These are phyloP conservation scores for Sugiyamaella lignohabitans DNA, from an alignment of 805 yeast species.

Conservation along the genomic window DNA sequence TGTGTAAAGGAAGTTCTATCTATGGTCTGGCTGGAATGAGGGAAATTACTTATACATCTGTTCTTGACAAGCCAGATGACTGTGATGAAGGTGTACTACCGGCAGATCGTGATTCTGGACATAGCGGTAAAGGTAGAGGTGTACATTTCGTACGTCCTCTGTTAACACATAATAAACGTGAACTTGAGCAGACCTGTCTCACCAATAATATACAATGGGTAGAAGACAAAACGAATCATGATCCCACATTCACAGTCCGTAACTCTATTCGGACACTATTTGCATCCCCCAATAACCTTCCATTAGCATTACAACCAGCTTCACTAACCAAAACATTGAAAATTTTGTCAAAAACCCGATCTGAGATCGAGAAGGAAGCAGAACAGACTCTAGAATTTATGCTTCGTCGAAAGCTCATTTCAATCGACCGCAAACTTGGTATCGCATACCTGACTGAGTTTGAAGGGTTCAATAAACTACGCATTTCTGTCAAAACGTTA, in stretches of 20 bases:
- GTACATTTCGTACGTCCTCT: constrained; percentile 47
- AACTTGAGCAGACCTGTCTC: constrained; percentile 43
- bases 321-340: constrained; percentile 14
- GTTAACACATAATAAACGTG: constrained; percentile 39
- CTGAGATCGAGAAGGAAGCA: constrained; percentile 21
- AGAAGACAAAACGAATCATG: constrained; percentile 61
- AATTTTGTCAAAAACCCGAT: constrained; percentile 14
- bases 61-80: not conserved
- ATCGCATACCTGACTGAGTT: constrained; percentile 2
- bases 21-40: constrained; percentile 57
- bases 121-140: not conserved
- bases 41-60: constrained; percentile 22
- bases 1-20: constrained; percentile 40
- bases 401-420: constrained; percentile 6
- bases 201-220: constrained; percentile 47
- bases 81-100: too few relatives aligned
- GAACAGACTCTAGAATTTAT: constrained; percentile 14
- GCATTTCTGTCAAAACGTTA: constrained; percentile 8
- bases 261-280: constrained; percentile 44
- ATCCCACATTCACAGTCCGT: constrained; percentile 48
- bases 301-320: constrained; percentile 9
- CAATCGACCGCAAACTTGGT: constrained; percentile 8
- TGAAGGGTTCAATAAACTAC: constrained; percentile 3
- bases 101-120: constrained; percentile 8
- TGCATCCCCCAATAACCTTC: constrained; percentile 5